These are phyloP conservation scores for Lipomyces yamadae DNA, from an alignment of 805 yeast species.

Conservation along the genomic window DNA sequence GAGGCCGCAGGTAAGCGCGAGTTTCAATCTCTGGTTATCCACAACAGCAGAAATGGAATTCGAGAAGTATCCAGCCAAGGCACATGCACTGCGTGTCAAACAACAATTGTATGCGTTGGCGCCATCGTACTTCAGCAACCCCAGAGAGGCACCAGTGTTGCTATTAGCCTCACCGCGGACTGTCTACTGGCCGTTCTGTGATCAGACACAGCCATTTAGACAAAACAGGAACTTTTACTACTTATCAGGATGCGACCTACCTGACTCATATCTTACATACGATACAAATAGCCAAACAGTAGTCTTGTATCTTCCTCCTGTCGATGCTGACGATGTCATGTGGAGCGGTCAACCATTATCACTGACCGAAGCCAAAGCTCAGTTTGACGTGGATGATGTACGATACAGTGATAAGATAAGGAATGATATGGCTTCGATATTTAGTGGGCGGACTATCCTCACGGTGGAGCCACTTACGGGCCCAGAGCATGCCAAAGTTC, in stretches of 20 bases:
- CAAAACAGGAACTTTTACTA: slow-evolving; percentile 92
- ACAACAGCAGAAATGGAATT: slow-evolving; percentile 7
- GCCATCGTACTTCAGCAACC: slow-evolving; percentile 29
- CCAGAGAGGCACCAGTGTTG: slow-evolving; percentile 38
- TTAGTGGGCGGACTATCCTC: slow-evolving; percentile 28
- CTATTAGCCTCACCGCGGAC: slow-evolving; percentile 48
- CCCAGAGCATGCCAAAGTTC: slow-evolving; percentile 25
- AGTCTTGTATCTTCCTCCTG: slow-evolving; percentile 76
- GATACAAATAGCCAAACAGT: slow-evolving; percentile 58
- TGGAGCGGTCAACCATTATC: slow-evolving; percentile 92
- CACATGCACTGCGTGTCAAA: slow-evolving; percentile 54
- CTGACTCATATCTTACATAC: slow-evolving; percentile 74
- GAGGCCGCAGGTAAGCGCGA: no score
- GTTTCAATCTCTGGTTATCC: no score
- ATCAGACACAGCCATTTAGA: slow-evolving; percentile 75
- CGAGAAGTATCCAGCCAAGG: slow-evolving; percentile 74
- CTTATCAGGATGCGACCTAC: slow-evolving; percentile 78
- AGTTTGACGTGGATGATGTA: slow-evolving; percentile 84
- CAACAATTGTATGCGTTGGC: slow-evolving; percentile 12
- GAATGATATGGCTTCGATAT: slow-evolving; percentile 33
- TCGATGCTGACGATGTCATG: slow-evolving; percentile 89
- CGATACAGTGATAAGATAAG: slow-evolving; percentile 61
- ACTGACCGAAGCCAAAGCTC: slow-evolving; percentile 63
- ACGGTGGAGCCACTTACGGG: slow-evolving; percentile 40
- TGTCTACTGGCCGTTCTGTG: slow-evolving; percentile 53